phyloP scores from a whole-genome alignment of 331 rosid species.

The Malus hybrid region DNA sequence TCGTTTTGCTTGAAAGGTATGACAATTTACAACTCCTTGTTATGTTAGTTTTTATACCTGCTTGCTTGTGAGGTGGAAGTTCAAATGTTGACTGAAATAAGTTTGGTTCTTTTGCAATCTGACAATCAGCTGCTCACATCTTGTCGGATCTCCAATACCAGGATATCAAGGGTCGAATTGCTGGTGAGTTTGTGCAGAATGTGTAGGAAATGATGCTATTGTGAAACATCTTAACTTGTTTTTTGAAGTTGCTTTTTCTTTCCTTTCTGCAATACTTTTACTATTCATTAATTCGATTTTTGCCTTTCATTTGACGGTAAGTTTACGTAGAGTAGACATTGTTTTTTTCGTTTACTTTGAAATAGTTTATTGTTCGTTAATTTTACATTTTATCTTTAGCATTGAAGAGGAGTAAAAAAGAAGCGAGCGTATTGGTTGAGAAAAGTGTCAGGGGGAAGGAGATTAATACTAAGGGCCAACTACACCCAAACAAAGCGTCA shows the following conservation, averaged over 20 bases:
- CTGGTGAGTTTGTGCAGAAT: conserved; percentile 35
- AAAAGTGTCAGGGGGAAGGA: conserved; percentile 50
- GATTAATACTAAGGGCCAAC: conserved; percentile 17
- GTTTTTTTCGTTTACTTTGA: background rate
- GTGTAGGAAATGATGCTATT: background rate
- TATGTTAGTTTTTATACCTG: background rate
- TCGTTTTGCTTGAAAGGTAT: conserved; percentile 86
- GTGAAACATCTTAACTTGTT: background rate
- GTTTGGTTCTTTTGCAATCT: conserved; percentile 12
- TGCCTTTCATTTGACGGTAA: conserved; percentile 17
- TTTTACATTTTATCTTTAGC: conserved; percentile 27
- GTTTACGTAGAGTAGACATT: background rate
- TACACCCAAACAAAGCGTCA: conserved; percentile 24
- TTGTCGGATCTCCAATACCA: conserved; percentile 92
- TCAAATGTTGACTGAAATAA: conserved; percentile 7
- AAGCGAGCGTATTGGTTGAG: conserved; percentile 49
- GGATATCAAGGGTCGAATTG: conserved; percentile 75
- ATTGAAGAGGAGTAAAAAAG: conserved; percentile 75
- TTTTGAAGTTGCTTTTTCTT: background rate
- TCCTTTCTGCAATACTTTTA: background rate
- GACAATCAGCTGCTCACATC: conserved; percentile 60
- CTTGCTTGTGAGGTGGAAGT: background rate
- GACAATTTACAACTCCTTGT: background rate
- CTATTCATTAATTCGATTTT: background rate
- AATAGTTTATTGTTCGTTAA: background rate